Percentiles rank a stretch among this genome's conserved stretches.
Conservation (phyloP, 495 filamentous ascomycete species). For the Aspergillus panamensis region DNA sequence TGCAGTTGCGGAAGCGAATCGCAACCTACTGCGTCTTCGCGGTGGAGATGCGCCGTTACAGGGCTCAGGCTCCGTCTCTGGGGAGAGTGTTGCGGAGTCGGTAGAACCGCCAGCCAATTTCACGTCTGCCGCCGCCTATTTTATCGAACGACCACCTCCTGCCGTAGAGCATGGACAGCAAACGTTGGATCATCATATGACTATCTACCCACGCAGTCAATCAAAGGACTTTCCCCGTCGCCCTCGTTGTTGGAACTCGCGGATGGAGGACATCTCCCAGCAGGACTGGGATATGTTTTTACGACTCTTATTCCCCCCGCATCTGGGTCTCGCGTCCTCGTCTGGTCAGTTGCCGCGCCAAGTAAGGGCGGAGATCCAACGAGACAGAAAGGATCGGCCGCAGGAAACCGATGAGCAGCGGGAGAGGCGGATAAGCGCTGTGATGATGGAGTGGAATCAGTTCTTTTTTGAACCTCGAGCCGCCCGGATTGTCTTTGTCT, state of each 20-base stretch:
- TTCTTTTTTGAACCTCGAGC: slow-evolving; percentile 48
- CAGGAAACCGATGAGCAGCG: slow-evolving; percentile 45
- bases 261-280: slow-evolving; percentile 38
- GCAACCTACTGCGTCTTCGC: slow-evolving; percentile 17
- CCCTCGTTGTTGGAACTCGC: slow-evolving; percentile 40
- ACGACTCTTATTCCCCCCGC: slow-evolving; percentile 44
- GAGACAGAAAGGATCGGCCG: slow-evolving; percentile 42
- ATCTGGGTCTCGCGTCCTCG: slow-evolving; percentile 39
- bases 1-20: slow-evolving; percentile 14
- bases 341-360: slow-evolving; percentile 41
- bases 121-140: slow-evolving; percentile 45
- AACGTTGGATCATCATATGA: slow-evolving; percentile 40
- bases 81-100: slow-evolving; percentile 5
- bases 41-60: slow-evolving; percentile 19
- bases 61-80: slow-evolving; percentile 19
- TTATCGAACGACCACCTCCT: slow-evolving; percentile 38
- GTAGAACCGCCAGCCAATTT: slow-evolving; percentile 32
- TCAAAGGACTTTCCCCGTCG: slow-evolving; percentile 46
- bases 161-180: slow-evolving; percentile 25
- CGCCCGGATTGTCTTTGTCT: slow-evolving; percentile 36
- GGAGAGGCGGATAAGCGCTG: slow-evolving; percentile 37
- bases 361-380: slow-evolving; percentile 38
- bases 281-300: slow-evolving; percentile 53
- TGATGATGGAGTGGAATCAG: slow-evolving; percentile 52
- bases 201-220: slow-evolving; percentile 44